Percentiles rank a stretch among this genome's conserved stretches.
These are phyloP conservation scores for Tribonema minus DNA, from an alignment of 108 stramenopile species.

Conservation along the genomic window DNA sequence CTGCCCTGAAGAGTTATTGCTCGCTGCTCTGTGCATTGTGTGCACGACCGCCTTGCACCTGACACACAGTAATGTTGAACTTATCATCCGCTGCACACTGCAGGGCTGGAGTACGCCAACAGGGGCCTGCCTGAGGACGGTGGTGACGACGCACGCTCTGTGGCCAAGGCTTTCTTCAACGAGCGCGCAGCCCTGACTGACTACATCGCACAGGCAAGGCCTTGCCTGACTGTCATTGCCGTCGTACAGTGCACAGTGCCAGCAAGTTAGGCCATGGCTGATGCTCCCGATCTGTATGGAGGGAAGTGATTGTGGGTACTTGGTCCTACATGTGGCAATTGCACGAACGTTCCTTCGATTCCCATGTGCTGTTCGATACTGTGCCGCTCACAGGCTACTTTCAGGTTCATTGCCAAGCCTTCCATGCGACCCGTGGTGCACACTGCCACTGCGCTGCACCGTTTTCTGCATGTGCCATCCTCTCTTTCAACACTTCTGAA, in stretches of 20 bases:
- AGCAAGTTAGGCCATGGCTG: not conserved
- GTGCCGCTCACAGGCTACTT: too few species aligned
- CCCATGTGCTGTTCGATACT: too few species aligned
- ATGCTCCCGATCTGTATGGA: not conserved
- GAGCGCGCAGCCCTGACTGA: conserved; percentile 23
- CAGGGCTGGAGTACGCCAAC: conserved; percentile 19
- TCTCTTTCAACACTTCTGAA: not conserved
- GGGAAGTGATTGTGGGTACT: not conserved
- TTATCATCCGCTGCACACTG: too few species aligned
- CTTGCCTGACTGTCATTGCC: not conserved
- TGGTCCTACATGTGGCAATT: not conserved
- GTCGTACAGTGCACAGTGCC: not conserved
- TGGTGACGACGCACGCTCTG: not conserved
- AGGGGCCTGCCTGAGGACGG: not conserved
- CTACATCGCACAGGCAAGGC: conserved; percentile 16
- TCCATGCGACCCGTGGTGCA: too few species aligned
- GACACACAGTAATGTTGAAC: too few species aligned
- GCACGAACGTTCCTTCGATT: not conserved
- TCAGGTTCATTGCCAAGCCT: too few species aligned
- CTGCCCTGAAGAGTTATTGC: too few species aligned
- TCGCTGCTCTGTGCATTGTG: too few species aligned
- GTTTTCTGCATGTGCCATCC: not conserved
- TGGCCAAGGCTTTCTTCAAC: conserved; percentile 28
- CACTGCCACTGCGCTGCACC: too few species aligned
- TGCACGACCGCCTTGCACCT: too few species aligned